Percentiles rank a stretch among this genome's conserved stretches.
phyloP scores from a whole-genome alignment of 495 filamentous ascomycete genomes.

The Trypethelium eluteriae region DNA sequence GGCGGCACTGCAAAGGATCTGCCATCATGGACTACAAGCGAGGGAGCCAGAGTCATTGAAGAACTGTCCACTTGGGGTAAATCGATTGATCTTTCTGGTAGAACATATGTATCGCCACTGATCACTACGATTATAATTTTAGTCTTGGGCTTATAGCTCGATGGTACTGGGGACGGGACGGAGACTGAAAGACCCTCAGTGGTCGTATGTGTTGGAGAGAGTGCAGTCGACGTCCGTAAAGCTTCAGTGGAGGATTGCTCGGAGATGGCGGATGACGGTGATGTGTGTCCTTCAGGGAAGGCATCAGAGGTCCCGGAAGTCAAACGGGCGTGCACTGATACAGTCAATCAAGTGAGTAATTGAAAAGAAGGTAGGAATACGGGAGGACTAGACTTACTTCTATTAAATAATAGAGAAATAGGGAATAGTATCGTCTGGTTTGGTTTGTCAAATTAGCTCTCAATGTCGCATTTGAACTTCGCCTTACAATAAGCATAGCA shows the following conservation, averaged over 20 bases:
- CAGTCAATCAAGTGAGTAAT: not conserved
- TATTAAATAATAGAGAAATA: not conserved
- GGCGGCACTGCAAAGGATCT: not conserved
- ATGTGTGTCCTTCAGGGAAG: too few species aligned
- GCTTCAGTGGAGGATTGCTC: not conserved
- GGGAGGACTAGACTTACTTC: not conserved
- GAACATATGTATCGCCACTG: not conserved
- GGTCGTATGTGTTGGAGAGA: not conserved
- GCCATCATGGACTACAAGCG: not conserved
- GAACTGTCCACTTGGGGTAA: not conserved
- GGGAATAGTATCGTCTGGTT: not conserved
- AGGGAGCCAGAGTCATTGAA: not conserved
- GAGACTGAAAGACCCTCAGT: not conserved
- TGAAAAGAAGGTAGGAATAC: not conserved
- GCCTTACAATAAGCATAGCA: not conserved
- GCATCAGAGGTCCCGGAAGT: not conserved
- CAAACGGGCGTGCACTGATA: not conserved
- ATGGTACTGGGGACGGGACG: not conserved
- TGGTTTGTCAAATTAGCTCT: not conserved
- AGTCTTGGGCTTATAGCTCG: not conserved
- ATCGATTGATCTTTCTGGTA: not conserved
- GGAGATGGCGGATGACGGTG: not conserved
- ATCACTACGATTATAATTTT: not conserved
- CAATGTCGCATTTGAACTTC: not conserved
- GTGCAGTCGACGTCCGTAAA: not conserved